Evolutionary conservation across 1,284 basidiomycete genomes (phyloP).

Genomic region (Mixia osmundae): DNA sequence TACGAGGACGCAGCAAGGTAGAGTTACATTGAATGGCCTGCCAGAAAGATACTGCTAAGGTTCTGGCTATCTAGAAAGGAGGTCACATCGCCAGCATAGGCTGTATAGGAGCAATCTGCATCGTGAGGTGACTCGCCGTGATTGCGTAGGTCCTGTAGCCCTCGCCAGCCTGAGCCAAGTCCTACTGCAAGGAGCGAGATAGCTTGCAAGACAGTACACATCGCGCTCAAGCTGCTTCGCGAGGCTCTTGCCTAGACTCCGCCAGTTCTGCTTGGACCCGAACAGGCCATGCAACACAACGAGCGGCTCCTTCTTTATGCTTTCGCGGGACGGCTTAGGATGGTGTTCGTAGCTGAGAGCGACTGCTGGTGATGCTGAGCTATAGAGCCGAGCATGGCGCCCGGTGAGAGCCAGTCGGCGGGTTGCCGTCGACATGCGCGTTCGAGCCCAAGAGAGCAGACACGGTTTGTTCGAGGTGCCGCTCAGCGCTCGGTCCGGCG

Average conservation of each 20-base stretch:
- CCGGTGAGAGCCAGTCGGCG: too few species aligned
- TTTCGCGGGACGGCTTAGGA: too few species aligned
- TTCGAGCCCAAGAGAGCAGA: too few species aligned
- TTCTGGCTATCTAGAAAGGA: slow-evolving; percentile 24
- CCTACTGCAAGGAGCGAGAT: not conserved
- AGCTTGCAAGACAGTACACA: slow-evolving; percentile 43
- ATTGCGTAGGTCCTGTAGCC: slow-evolving; percentile 55
- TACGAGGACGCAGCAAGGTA: not conserved
- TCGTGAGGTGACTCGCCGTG: slow-evolving; percentile 55
- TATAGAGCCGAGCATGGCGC: too few species aligned
- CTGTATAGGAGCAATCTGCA: slow-evolving; percentile 38
- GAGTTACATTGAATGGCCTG: slow-evolving; percentile 63
- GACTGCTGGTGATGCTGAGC: too few species aligned
- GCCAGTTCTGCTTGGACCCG: slow-evolving; percentile 60
- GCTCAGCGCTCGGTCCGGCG: too few species aligned
- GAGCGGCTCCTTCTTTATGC: slow-evolving; percentile 8
- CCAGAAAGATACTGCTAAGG: slow-evolving; percentile 34
- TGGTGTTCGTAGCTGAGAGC: too few species aligned
- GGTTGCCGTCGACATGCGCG: too few species aligned
- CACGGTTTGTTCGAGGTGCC: too few species aligned
- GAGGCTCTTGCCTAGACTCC: slow-evolving; percentile 42
- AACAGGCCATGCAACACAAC: slow-evolving; percentile 17
- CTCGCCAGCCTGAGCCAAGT: not conserved
- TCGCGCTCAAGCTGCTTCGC: slow-evolving; percentile 33
- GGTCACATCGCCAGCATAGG: slow-evolving; percentile 36